Evolutionary conservation across 805 yeast genomes (phyloP), one percentile per base, ranked within the genome.

Genomic region (Candida maltosa): DNA sequence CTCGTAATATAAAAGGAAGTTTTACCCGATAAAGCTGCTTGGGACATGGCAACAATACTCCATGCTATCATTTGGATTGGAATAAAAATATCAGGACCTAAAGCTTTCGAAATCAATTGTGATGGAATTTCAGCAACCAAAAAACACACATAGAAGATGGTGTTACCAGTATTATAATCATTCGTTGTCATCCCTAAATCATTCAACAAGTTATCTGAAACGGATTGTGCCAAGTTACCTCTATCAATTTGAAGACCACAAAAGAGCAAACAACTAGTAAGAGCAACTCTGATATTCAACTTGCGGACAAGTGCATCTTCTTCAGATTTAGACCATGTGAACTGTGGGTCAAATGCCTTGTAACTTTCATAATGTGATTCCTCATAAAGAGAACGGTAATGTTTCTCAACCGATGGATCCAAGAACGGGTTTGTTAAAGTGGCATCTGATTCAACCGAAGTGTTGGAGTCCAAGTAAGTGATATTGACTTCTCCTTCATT

Each of bases 1-100:
- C 85, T 60, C 4, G 77, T 65, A 8, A 60, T 62, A 38, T 57
- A 63, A 41, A 76, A 79, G 0, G 75, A 67, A 2, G 63, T 47
- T 39, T 56, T 64, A 29, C 47, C 46, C 12, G 32, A 38, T 34
- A 59, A 36, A 17, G 48, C 49, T 18, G 51, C 53, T 38, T 80
- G 86, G 27, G 60, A 56, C 26, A 75, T 57, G 3, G 82, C 74
- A n/a, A 80, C 78, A 6, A 71, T 41, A 32, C 78, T 69, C 87
- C 86, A 80, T 1, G 68, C 41, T 16, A 61, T 45, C 53, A 80
- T 68, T 48, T 80, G 83, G 26, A 65, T 55, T 4, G 85, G 85
- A 41, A 80, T 73, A 74, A 81, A 77, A 17, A 64, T 46, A 48
- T 79, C 85, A 4, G 83, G 75, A 8, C 87, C 87, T 22, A 80